phyloP scores from a whole-genome alignment of 352 stramenopile species.

The Globisporangium cylindrosporum region DNA sequence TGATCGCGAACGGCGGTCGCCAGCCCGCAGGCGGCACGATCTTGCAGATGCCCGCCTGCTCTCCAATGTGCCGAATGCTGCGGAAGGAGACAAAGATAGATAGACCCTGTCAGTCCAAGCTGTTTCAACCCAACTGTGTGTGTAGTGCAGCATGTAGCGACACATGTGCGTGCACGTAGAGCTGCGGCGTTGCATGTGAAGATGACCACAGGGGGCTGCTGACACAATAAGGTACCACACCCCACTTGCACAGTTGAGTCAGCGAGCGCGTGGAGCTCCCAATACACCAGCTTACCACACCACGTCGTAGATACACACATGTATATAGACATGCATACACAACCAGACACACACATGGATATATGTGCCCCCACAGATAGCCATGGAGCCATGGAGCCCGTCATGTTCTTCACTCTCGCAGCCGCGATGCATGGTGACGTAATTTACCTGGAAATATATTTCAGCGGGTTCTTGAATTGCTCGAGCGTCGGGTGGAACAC shows the following conservation, averaged over 20 bases:
- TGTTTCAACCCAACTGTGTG: slow-evolving; percentile 5
- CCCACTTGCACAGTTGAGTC: background rate
- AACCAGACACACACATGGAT: background rate
- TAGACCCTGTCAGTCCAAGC: slow-evolving; percentile 1
- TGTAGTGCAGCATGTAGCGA: background rate
- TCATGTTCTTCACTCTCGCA: background rate
- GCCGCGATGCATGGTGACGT: slow-evolving; percentile 14
- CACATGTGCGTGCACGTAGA: background rate
- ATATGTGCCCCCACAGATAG: background rate
- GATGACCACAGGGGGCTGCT: background rate
- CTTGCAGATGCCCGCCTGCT: slow-evolving; percentile 97
- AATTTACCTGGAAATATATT: slow-evolving; percentile 92
- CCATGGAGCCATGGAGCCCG: background rate
- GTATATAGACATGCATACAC: background rate
- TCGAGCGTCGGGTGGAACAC: slow-evolving; percentile 85
- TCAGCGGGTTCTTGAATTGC: slow-evolving; percentile 89
- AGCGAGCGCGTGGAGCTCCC: background rate
- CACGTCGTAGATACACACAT: background rate
- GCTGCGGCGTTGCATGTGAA: background rate
- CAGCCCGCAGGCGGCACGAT: slow-evolving; percentile 96
- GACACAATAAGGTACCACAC: background rate
- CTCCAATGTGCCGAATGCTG: slow-evolving; percentile 88
- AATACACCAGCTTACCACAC: background rate
- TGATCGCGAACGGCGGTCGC: slow-evolving; percentile 87
- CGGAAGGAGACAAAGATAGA: background rate